A percentile compares a stretch with the other conserved stretches of the same genome.
phyloP scores from a whole-genome alignment of 2,329 filamentous ascomycete species.

The Neonectria neomacrospora region DNA sequence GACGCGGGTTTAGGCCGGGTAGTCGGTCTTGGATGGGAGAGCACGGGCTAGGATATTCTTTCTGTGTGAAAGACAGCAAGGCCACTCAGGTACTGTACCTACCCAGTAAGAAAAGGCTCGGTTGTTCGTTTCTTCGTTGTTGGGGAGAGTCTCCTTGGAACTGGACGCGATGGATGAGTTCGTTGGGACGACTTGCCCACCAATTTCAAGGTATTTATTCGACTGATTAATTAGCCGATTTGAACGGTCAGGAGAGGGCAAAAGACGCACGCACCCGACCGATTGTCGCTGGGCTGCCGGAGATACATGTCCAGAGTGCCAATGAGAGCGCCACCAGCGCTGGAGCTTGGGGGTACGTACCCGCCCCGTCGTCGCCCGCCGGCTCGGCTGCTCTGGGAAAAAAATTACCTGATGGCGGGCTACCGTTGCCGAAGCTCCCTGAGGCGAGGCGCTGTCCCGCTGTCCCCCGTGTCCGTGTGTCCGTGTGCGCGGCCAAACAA shows the following conservation, averaged over 20 bases:
- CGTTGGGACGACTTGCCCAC: conserved; percentile 36
- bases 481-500: conserved; percentile 36
- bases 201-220: conserved; percentile 22
- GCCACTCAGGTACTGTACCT: background rate
- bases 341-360: conserved; percentile 14
- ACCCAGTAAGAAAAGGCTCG: background rate
- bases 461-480: conserved; percentile 8
- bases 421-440: conserved; percentile 44
- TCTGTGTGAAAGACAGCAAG: background rate
- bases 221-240: conserved; percentile 21
- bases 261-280: background rate
- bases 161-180: conserved; percentile 28
- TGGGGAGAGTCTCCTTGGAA: conserved; percentile 21
- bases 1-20: conserved; percentile 39
- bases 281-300: conserved; percentile 30
- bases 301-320: conserved; percentile 41
- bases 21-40: conserved; percentile 23
- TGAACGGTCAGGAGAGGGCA: conserved; percentile 8
- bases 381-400: conserved; percentile 26
- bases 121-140: conserved; percentile 16
- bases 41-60: background rate
- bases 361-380: conserved; percentile 2
- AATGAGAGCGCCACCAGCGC: background rate
- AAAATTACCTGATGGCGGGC: conserved; percentile 43
- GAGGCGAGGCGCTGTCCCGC: conserved; percentile 4